These are phyloP conservation scores for Solanum habrochaites DNA, from an alignment of 257 asterid species.

Conservation along the genomic window DNA sequence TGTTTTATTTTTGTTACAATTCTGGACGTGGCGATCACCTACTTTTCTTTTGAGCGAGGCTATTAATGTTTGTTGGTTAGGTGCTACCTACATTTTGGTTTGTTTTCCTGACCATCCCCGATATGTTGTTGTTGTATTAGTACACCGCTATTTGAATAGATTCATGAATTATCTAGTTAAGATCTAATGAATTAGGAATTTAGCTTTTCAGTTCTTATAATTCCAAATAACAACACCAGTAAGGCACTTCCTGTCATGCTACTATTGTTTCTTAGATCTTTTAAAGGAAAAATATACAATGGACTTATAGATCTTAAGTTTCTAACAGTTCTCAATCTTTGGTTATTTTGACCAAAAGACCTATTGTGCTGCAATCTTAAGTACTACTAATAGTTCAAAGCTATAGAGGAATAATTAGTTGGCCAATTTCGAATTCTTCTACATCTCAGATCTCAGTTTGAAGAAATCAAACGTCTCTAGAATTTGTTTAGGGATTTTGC, in stretches of 20 bases:
- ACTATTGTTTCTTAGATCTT: neutral
- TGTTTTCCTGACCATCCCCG: neutral
- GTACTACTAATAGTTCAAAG: neutral
- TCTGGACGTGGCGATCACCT: neutral
- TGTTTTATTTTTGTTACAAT: neutral
- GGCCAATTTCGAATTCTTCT: neutral
- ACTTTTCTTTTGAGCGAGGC: neutral
- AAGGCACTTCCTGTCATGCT: neutral
- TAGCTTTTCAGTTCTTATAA: neutral
- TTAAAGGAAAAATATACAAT: neutral
- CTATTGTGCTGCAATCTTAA: neutral
- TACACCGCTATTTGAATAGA: neutral
- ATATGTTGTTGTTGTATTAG: neutral
- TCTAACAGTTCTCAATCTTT: neutral
- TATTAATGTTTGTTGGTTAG: no score
- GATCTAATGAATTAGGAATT: neutral
- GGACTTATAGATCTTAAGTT: neutral
- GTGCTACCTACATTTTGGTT: no score
- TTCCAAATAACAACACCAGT: neutral
- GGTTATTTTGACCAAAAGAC: neutral
- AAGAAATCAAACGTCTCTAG: neutral
- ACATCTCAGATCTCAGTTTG: neutral
- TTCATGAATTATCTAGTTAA: neutral
- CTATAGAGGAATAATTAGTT: neutral
- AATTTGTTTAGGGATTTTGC: conserved; percentile 7